Evolutionary conservation across 202 grass and related monocot genomes (phyloP).

Genomic region (Eragrostis tef): DNA sequence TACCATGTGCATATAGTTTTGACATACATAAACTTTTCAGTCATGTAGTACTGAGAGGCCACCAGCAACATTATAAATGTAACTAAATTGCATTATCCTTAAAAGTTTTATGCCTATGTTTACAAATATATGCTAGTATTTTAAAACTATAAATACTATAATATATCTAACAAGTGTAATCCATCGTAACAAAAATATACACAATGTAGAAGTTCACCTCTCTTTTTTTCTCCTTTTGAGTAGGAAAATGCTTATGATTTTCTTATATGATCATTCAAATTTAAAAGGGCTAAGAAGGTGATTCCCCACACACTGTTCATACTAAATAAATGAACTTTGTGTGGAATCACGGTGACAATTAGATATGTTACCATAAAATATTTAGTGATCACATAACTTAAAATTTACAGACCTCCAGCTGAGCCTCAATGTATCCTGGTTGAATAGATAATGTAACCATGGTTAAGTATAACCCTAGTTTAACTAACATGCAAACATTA

Average conservation of each 20-base stretch:
- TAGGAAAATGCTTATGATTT: neutral
- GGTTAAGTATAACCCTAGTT: conserved; percentile 24
- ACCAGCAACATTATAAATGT: neutral
- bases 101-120: neutral
- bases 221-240: neutral
- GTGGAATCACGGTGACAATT: neutral
- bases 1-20: neutral
- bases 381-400: neutral
- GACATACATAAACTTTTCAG: neutral
- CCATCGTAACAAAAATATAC: neutral
- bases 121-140: neutral
- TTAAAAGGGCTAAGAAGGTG: neutral
- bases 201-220: neutral
- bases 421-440: conserved; percentile 36
- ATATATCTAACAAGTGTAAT: neutral
- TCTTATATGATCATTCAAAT: neutral
- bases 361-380: neutral
- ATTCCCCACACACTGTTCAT: neutral
- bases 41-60: neutral
- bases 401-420: neutral
- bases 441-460: conserved; percentile 16
- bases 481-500: conserved; percentile 29
- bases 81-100: neutral
- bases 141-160: too few relatives aligned
- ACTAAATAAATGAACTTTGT: neutral